Base-by-base conservation (phyloP, 2,329 filamentous ascomycete genomes). In the Gliomastix tumulicola region DNA sequence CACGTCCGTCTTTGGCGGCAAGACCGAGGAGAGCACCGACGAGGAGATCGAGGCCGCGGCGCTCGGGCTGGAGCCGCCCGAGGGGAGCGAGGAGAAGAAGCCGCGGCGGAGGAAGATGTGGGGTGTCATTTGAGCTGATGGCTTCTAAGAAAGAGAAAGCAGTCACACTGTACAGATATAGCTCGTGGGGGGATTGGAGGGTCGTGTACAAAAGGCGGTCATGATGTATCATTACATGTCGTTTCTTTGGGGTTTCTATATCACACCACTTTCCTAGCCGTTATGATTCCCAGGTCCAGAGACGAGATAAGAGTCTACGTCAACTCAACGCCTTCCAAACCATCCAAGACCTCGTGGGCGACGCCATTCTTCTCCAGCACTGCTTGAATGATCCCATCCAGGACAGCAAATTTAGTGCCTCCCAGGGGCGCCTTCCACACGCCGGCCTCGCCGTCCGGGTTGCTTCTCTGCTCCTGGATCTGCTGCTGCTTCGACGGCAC, bases 391-490 rank as follows among this genome's bases (percentile, higher is more conserved):
- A 96, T 85, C 36, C 73, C 70, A 35, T 79, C 74, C 45, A 97
- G 63, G 15, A 92, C 67, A 5, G 63, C 68, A 49, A 88, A 76
- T 65, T 85, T 88, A 25, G 90, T 79, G 3, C 90, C 90, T 27
- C 90, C 90, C 21, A 88, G 62, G 21, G 86, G 84, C 27, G 89
- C 84, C 50, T 78, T 84, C 90, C 90, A 96, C 20, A 95, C 86
- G 3, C 86, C 82, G 41, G 84, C 80, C 32, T 35, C 17, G 68
- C 30, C 76, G 76, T 41, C 79, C 71, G 12, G 59, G 56, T 21
- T 21, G 22, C 40, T 43, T n/a, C n/a, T n/a, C 21, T 46, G 43
- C 41, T 53, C 41, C 31, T 42, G 39, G 15, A 65, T 55, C 48
- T 31, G 62, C 58, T 66, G 60, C 39, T 63, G 63, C 33, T 65